Percentiles rank a stretch among this genome's conserved stretches.
These are phyloP conservation scores for Hanseniaspora occidentalis DNA, from an alignment of 805 yeast genomes.

Conservation along the genomic window DNA sequence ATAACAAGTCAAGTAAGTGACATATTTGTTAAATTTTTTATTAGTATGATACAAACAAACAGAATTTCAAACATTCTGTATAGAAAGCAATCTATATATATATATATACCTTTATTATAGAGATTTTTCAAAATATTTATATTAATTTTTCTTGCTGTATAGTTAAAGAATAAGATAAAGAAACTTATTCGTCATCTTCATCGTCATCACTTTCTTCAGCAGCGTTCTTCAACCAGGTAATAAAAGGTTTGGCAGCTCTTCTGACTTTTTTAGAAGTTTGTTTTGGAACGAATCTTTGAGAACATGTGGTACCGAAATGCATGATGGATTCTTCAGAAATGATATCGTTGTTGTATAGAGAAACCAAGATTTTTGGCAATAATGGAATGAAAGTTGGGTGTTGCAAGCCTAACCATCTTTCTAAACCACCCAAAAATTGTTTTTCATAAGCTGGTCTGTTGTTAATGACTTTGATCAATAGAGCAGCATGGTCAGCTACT, in stretches of 20 bases:
- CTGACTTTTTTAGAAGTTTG: slow-evolving; percentile 87
- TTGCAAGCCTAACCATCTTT: slow-evolving; percentile 78
- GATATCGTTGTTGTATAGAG: slow-evolving; percentile 72
- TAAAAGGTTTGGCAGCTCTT: slow-evolving; percentile 90
- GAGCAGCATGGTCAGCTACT: slow-evolving; percentile 65
- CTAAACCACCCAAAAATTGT: slow-evolving; percentile 91
- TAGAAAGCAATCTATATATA: no score
- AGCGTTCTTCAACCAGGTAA: slow-evolving; percentile 91
- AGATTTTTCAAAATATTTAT: no score
- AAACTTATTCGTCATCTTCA: slow-evolving; percentile 11
- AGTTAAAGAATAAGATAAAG: no score
- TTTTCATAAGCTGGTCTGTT: slow-evolving; percentile 60
- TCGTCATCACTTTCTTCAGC: slow-evolving; percentile 64
- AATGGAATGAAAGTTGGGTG: slow-evolving; percentile 57
- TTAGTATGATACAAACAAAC: no score
- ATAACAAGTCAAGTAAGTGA: no score
- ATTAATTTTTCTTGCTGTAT: no score
- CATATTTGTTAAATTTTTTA: no score
- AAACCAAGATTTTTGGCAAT: slow-evolving; percentile 73
- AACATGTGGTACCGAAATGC: slow-evolving; percentile 83
- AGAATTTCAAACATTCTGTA: no score
- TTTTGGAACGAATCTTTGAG: slow-evolving; percentile 89
- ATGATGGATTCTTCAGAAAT: slow-evolving; percentile 70
- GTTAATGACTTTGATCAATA: slow-evolving; percentile 61
- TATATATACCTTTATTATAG: no score